Conservation (phyloP, 2,329 filamentous ascomycete genomes). For the Metarhizium album region DNA sequence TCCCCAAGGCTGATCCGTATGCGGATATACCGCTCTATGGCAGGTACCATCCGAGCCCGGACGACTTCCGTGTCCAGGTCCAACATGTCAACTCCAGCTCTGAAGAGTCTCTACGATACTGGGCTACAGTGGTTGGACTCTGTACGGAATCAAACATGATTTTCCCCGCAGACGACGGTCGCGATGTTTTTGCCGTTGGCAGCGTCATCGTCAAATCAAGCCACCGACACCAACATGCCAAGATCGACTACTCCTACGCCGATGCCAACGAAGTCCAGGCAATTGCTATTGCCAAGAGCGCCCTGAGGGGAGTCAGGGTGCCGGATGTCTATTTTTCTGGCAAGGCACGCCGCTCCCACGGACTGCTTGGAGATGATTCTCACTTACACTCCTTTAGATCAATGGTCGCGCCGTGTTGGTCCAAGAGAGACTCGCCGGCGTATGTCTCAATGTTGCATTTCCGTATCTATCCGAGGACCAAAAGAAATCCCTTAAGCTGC, state of each 20-base stretch:
- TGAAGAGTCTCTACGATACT: slow-evolving; percentile 17
- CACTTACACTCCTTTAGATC: slow-evolving; percentile 17
- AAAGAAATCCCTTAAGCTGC: background rate
- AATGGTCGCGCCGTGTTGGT: slow-evolving; percentile 24
- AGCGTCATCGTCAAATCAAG: slow-evolving; percentile 29
- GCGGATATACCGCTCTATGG: slow-evolving; percentile 11
- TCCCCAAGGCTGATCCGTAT: slow-evolving; percentile 9
- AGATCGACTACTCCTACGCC: slow-evolving; percentile 25
- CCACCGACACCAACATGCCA: slow-evolving; percentile 16
- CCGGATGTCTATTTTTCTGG: slow-evolving; percentile 27
- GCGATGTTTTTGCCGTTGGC: slow-evolving; percentile 31
- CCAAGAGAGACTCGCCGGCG: background rate
- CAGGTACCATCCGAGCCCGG: slow-evolving; percentile 7
- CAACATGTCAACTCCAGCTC: slow-evolving; percentile 15
- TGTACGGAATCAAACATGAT: slow-evolving; percentile 18
- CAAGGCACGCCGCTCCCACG: slow-evolving; percentile 20
- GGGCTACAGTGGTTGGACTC: slow-evolving; percentile 18
- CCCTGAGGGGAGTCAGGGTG: slow-evolving; percentile 19
- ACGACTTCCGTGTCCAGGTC: slow-evolving; percentile 9
- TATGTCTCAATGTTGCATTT: background rate
- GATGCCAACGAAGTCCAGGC: slow-evolving; percentile 30
- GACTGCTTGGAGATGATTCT: background rate
- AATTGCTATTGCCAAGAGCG: slow-evolving; percentile 18
- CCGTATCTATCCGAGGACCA: background rate
- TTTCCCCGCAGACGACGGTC: slow-evolving; percentile 22